Evolutionary conservation across 2,329 filamentous ascomycete species (phyloP).

Genomic region (Colletotrichum tofieldiae): DNA sequence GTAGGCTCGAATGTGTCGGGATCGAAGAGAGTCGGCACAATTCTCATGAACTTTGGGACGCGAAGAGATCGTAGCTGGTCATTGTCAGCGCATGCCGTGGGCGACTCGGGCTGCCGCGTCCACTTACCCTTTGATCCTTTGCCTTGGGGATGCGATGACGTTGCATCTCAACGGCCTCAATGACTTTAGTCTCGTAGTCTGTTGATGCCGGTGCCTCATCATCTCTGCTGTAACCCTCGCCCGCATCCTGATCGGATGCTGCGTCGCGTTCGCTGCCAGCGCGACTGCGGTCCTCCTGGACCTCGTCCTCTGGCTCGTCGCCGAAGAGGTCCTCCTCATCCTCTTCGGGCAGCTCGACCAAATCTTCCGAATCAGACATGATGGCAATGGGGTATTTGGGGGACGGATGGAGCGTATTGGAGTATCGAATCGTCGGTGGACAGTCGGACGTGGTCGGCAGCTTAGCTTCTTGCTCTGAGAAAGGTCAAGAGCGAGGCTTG

Average conservation of each 20-base stretch:
- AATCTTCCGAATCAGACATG: conserved; percentile 73
- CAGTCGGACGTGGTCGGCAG: conserved; percentile 4
- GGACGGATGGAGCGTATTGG: not conserved
- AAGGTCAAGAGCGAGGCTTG: conserved; percentile 34
- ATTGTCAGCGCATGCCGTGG: conserved; percentile 18
- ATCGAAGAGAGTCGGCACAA: conserved; percentile 78
- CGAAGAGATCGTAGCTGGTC: conserved; percentile 78
- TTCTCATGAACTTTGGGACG: conserved; percentile 80
- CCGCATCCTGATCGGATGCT: conserved; percentile 65
- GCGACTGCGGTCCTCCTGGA: conserved; percentile 72
- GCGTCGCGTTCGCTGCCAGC: conserved; percentile 75
- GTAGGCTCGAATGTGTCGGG: conserved; percentile 76
- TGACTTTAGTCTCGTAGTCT: conserved; percentile 65
- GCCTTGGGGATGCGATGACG: conserved; percentile 81
- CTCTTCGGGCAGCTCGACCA: conserved; percentile 64
- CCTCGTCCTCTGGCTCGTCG: conserved; percentile 70
- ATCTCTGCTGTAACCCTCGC: conserved; percentile 61
- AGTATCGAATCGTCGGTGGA: not conserved
- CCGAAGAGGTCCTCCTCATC: conserved; percentile 76
- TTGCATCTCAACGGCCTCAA: conserved; percentile 76
- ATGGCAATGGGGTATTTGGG: conserved; percentile 18
- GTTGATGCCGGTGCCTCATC: conserved; percentile 55
- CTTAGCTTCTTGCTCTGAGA: conserved; percentile 14
- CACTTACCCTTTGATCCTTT: conserved; percentile 77
- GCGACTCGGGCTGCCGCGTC: not conserved